phyloP scores from a whole-genome alignment of 148 eudicot genomes.

The Vaccinium corymbosum region DNA sequence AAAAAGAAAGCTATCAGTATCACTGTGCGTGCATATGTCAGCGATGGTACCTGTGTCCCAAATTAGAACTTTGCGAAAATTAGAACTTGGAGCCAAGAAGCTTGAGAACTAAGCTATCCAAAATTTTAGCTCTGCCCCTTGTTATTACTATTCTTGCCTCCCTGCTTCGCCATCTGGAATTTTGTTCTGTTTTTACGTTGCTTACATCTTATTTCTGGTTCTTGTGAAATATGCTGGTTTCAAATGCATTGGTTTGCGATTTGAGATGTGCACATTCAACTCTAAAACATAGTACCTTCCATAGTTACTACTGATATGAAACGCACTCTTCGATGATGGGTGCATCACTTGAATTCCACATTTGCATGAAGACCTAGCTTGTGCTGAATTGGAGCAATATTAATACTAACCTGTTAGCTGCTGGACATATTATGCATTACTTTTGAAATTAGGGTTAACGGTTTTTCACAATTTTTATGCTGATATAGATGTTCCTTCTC shows the following conservation, averaged over 20 bases:
- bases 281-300: background rate
- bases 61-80: too few relatives aligned
- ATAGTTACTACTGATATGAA: background rate
- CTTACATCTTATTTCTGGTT: background rate
- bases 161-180: background rate
- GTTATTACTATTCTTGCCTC: background rate
- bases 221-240: background rate
- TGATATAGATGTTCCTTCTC: too few relatives aligned
- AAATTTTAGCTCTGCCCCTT: too few relatives aligned
- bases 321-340: background rate
- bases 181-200: background rate
- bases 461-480: too few relatives aligned
- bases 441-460: background rate
- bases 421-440: background rate
- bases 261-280: background rate
- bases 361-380: background rate
- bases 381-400: background rate
- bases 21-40: too few relatives aligned
- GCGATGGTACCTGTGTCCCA: too few relatives aligned
- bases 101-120: too few relatives aligned
- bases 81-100: too few relatives aligned
- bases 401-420: background rate
- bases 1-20: too few relatives aligned
- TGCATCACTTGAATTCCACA: background rate
- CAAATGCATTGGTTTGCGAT: background rate